Evolutionary conservation across 148 eudicot species (phyloP), one percentile per base, ranked within the genome.

Genomic region (Camellia japonica): DNA sequence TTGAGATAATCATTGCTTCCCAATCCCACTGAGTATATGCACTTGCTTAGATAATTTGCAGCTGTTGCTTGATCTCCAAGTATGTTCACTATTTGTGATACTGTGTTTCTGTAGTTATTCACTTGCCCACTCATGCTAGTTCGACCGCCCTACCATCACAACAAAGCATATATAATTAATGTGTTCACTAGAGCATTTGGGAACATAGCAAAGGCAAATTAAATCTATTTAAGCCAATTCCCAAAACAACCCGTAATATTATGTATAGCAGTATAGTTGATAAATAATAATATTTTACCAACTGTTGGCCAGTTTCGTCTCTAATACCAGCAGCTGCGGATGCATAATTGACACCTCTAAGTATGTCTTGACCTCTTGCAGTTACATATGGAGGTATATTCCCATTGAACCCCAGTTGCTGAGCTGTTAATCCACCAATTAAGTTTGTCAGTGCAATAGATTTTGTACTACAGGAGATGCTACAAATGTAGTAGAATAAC

Each of bases 291-390:
- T 30, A 30, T 30, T 0, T 43, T 87, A 90, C 93, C 84, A 89
- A 67, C 80, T 89, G 91, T 5, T 59, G 90, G 3, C 93, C 93
- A 6, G 93, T 87, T 87, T 90, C 91, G 18, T 87, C 85, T 54
- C 93, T 83, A 63, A 90, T 89, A 10, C 93, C 93, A 20, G 93
- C 91, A 58, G 93, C 90, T 8, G 90, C 91, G 6, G 93, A 90
- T 78, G 91, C 91, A 68, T 84, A 90, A 66, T 89, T 90, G 13
- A 89, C 90, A 15, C 91, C 93, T 69, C 46, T 69, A 14, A 89
- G 83, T 2, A 90, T 62, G 68, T 59, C 75, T 43, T 78, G 78
- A 23, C 90, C 88, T 0, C 81, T 84, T n/a, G 84, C 85, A 16
- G 82, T 77, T 18, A 87, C 78, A 70, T 85, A 84, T 3, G 92